A percentile compares a stretch with the other conserved stretches of the same genome.
These are phyloP conservation scores for Solanum appendiculatum DNA, from an alignment of 257 asterid genomes.

Conservation along the genomic window DNA sequence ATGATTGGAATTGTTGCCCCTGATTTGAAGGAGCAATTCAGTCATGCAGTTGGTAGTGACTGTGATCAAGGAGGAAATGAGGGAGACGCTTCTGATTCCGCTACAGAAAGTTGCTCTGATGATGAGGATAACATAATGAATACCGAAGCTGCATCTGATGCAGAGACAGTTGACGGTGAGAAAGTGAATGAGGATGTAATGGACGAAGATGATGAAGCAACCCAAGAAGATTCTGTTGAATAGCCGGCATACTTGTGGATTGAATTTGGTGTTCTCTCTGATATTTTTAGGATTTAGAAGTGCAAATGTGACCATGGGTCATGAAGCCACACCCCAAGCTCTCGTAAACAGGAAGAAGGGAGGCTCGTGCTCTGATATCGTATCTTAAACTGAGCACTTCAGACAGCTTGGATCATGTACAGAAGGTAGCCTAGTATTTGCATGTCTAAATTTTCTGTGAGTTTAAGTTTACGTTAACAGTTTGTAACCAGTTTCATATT, in stretches of 20 bases:
- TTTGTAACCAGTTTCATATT: not conserved
- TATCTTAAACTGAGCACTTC: not conserved
- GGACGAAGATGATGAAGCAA: conserved; percentile 59
- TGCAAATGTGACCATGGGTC: not conserved
- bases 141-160: conserved; percentile 39
- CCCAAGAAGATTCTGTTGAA: conserved; percentile 45
- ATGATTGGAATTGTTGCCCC: conserved; percentile 76
- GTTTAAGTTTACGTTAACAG: not conserved
- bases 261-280: not conserved
- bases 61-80: conserved; percentile 28
- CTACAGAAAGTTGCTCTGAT: conserved; percentile 48
- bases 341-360: not conserved
- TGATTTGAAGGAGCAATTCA: conserved; percentile 57
- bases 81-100: conserved; percentile 34
- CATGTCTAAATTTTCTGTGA: not conserved
- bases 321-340: not conserved
- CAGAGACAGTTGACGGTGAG: conserved; percentile 38
- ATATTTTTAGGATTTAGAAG: not conserved
- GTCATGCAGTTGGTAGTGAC: conserved; percentile 35
- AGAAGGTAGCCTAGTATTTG: not conserved
- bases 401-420: not conserved
- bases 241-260: not conserved
- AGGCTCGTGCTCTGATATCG: not conserved
- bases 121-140: conserved; percentile 16
- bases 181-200: conserved; percentile 20